Base-by-base conservation (phyloP, 306 rosid species). In the Inga leiocalycina region DNA sequence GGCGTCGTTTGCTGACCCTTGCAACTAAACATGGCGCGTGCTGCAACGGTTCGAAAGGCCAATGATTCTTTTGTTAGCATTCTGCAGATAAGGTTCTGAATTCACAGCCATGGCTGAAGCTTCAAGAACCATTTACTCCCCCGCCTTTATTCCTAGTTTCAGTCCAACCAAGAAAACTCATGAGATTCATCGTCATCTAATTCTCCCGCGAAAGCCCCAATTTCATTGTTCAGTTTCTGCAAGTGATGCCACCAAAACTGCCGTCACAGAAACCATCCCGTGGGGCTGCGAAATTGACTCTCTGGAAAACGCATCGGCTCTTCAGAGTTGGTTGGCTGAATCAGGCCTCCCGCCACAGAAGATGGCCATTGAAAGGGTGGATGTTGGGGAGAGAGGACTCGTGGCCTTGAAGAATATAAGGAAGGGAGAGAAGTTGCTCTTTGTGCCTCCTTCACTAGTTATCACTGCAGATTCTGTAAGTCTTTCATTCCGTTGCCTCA, bases 231-330 rank as follows among this genome's bases (percentile, higher is more conserved):
- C 91, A 8, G 66, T 91, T 76, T 88, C 97, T 9, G 87, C 95
- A 10, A 76, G 83, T 12, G 86, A 85, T 51, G 65, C 82, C 73
- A 10, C 86, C 49, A 79, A 77, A 72, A 45, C 78, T 6, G 37
- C 83, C 8, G 83, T 24, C 51, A 22, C 77, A 75, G 88, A 75
- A 72, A 78, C 84, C 15, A 80, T 91, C 48, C 91, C 93, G 4
- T 96, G 99, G 99, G 99, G 99, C 0, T 96, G 99, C 56, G 99
- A 96, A 4, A 88, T 79, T 70, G 98, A 96, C 65, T 93, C 99
- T 2, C 13, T 89, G 56, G 99, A 91, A 61, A 96, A 87, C 65
- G 93, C 98, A 3, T 89, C 98, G 4, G 95, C 90, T 67, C 79
- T 93, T 86, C 90, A 90, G 89, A 85, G 62, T 69, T 96, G 99